These are phyloP conservation scores for Fusarium sp. DNA, from an alignment of 2,329 filamentous ascomycete species.

Conservation along the genomic window DNA sequence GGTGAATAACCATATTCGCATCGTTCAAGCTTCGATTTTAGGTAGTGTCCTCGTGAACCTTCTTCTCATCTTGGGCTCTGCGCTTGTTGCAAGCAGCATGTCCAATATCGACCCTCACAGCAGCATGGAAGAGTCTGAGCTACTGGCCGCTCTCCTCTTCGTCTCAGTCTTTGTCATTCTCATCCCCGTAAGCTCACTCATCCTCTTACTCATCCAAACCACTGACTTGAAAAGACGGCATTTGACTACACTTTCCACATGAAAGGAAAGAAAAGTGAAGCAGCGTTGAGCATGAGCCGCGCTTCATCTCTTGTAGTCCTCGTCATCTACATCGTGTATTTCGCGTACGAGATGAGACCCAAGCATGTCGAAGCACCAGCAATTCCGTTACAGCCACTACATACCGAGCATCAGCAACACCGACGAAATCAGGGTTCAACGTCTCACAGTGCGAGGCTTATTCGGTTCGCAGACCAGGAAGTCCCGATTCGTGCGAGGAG, in stretches of 20 bases:
- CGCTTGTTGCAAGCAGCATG: conserved; percentile 74
- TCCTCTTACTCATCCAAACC: rapidly evolving
- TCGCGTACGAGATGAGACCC: conserved; percentile 79
- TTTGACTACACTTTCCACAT: conserved; percentile 64
- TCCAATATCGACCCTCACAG: conserved; percentile 70
- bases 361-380: conserved; percentile 71
- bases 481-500: conserved; percentile 19
- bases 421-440: conserved; percentile 13
- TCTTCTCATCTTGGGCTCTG: conserved; percentile 78
- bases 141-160: conserved; percentile 49
- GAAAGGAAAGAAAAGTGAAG: conserved; percentile 62
- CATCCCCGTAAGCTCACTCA: conserved; percentile 44
- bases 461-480: conserved; percentile 45
- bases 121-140: conserved; percentile 47
- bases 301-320: conserved; percentile 80
- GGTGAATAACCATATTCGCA: conserved; percentile 70
- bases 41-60: conserved; percentile 83
- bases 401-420: conserved; percentile 17
- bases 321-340: conserved; percentile 76
- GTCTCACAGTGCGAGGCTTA: conserved; percentile 36
- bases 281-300: conserved; percentile 77
- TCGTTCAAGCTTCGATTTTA: conserved; percentile 79
- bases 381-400: conserved; percentile 73
- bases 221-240: conserved; percentile 47
- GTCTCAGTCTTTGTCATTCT: conserved; percentile 52